Conservation (phyloP, 768 basidiomycete species). For the Sporobolomyces roseus region DNA sequence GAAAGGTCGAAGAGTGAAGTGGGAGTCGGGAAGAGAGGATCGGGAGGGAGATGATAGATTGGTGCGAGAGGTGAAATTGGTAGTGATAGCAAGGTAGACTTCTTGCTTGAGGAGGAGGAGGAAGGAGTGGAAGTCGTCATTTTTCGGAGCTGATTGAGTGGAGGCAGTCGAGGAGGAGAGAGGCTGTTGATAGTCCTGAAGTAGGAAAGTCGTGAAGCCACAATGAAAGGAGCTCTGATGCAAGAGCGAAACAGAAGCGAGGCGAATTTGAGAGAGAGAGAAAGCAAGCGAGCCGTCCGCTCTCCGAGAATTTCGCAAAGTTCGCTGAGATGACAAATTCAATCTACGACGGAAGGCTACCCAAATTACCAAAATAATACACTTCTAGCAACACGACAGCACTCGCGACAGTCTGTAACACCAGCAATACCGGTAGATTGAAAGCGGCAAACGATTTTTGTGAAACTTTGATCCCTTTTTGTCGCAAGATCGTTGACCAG, state of each 20-base stretch:
- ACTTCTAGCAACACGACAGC: conserved; percentile 74
- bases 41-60: conserved; percentile 35
- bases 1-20: conserved; percentile 22
- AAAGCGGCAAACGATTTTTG: conserved; percentile 66
- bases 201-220: conserved; percentile 8
- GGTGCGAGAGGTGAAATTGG: conserved; percentile 36
- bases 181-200: too few species aligned
- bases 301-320: too few species aligned
- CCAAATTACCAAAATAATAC: conserved; percentile 39
- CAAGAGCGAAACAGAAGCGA: not conserved
- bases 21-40: conserved; percentile 36
- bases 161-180: not conserved
- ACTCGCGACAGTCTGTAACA: conserved; percentile 65
- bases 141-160: too few species aligned
- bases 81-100: conserved; percentile 14
- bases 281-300: not conserved
- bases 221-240: not conserved
- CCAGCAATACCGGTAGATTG: conserved; percentile 64
- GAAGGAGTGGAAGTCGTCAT: not conserved
- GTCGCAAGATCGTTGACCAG: conserved; percentile 69
- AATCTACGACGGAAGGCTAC: too few species aligned
- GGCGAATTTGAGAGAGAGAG: not conserved
- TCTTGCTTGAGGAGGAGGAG: not conserved
- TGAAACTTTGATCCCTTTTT: conserved; percentile 65
- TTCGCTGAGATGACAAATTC: too few species aligned